phyloP scores from a whole-genome alignment of 2,329 filamentous ascomycete genomes.

The Fusarium azukiicola region DNA sequence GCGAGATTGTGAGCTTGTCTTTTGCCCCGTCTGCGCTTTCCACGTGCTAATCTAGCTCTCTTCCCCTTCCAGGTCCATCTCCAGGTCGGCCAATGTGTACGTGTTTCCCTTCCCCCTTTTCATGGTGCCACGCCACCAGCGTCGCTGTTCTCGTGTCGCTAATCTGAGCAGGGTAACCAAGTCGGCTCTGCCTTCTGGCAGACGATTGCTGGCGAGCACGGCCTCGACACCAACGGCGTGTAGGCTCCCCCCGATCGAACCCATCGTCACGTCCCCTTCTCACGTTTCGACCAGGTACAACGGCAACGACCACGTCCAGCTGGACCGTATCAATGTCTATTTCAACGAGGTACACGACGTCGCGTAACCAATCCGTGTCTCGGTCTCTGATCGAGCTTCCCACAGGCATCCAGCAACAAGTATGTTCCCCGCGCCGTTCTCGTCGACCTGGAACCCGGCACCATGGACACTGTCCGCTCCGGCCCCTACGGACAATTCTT shows the following conservation, averaged over 20 bases:
- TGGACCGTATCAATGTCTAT: constrained; percentile 19
- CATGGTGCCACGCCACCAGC: background rate
- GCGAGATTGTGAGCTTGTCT: constrained; percentile 11
- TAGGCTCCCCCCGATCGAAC: background rate
- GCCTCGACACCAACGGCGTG: constrained; percentile 17
- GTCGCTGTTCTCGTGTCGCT: background rate
- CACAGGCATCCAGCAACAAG: constrained; percentile 16
- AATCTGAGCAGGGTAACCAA: constrained; percentile 4
- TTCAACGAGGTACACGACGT: constrained; percentile 13
- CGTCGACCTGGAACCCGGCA: constrained; percentile 13
- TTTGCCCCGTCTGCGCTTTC: background rate
- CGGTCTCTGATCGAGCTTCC: constrained; percentile 14
- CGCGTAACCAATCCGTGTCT: constrained; percentile 6
- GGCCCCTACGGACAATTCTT: constrained; percentile 13
- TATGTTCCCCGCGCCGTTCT: constrained; percentile 12
- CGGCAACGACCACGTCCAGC: constrained; percentile 11
- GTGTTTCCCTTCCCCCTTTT: constrained; percentile 3
- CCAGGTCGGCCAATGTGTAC: constrained; percentile 15
- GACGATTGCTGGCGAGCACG: constrained; percentile 14
- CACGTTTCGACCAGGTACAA: background rate
- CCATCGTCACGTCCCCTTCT: background rate
- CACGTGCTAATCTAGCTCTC: constrained; percentile 5
- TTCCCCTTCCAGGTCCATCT: constrained; percentile 6
- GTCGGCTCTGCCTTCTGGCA: constrained; percentile 16
- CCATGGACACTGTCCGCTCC: constrained; percentile 11